Evolutionary conservation across 78 protist genomes (phyloP), one percentile per base, ranked within the genome.

Genomic region (Protostelium mycophagum): DNA sequence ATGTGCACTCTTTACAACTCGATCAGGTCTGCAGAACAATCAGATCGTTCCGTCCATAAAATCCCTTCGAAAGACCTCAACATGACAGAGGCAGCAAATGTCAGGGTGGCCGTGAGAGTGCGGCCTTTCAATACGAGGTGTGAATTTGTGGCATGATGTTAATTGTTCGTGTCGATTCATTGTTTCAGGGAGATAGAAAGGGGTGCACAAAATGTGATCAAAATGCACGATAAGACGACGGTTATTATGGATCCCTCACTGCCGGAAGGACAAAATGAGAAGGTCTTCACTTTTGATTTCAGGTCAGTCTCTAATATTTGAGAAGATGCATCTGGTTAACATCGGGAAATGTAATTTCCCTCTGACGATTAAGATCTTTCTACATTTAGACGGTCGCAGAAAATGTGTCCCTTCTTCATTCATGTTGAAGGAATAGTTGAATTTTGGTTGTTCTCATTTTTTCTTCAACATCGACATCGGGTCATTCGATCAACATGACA

Each of bases 41-140:
- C n/a, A n/a, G n/a, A n/a, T n/a, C n/a, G n/a, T n/a, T n/a, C n/a
- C n/a, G n/a, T n/a, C n/a, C n/a, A n/a, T n/a, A n/a, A n/a, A n/a
- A n/a, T n/a, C n/a, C n/a, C n/a, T n/a, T n/a, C n/a, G n/a, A n/a
- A n/a, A n/a, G n/a, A n/a, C n/a, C n/a, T n/a, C n/a, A n/a, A n/a
- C n/a, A n/a, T n/a, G n/a, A n/a, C n/a, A n/a, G n/a, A n/a, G 73
- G 73, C 5, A 16, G 73, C 73, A 25, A 5, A 51, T 16, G 94
- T 92, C 10, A 87, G 86, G 35, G 95, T 93, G 86, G 95, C 95
- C 9, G 95, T 93, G 9, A 86, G 95, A 51, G 95, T 93, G 38
- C 88, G 95, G 73, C 95, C 95, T 28, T 90, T 93, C 83, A 93
- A 93, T 90, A 36, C 83, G 38, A 83, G 93, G 93, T 91, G 86